Percentiles rank a stretch among this genome's conserved stretches.
phyloP scores from a whole-genome alignment of 495 filamentous ascomycete species.

The Pyronema omphalodes region DNA sequence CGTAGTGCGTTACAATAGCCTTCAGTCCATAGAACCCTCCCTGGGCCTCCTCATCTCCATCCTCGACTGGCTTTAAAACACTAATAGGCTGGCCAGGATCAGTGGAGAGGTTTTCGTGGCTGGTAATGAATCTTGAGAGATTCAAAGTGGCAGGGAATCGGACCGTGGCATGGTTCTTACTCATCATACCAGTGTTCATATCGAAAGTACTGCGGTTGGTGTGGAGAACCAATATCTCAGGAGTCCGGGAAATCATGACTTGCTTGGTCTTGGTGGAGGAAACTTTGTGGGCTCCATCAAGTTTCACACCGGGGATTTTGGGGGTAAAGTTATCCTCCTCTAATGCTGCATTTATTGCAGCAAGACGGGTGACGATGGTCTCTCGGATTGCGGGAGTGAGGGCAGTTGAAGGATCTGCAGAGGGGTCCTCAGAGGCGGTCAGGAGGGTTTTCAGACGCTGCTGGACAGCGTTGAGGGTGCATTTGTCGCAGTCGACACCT shows the following conservation, averaged over 20 bases:
- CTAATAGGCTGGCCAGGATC: slow-evolving; percentile 26
- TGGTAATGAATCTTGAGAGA: slow-evolving; percentile 45
- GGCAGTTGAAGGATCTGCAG: background rate
- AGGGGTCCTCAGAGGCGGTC: slow-evolving; percentile 5
- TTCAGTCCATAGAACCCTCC: slow-evolving; percentile 57
- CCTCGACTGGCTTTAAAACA: slow-evolving; percentile 26
- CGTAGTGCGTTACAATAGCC: slow-evolving; percentile 75
- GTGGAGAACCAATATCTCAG: slow-evolving; percentile 62
- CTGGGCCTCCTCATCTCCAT: slow-evolving; percentile 44
- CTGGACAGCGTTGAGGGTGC: slow-evolving; percentile 46
- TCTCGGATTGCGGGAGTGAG: slow-evolving; percentile 13
- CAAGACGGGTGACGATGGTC: slow-evolving; percentile 32
- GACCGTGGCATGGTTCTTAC: slow-evolving; percentile 68
- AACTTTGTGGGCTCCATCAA: slow-evolving; percentile 49
- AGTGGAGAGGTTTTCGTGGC: slow-evolving; percentile 8
- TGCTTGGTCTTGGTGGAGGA: slow-evolving; percentile 73
- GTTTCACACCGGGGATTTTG: slow-evolving; percentile 45
- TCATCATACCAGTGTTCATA: slow-evolving; percentile 51
- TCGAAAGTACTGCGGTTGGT: slow-evolving; percentile 85
- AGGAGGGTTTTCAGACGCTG: slow-evolving; percentile 26
- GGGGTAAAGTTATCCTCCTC: slow-evolving; percentile 69
- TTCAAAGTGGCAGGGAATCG: slow-evolving; percentile 55
- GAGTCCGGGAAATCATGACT: slow-evolving; percentile 62
- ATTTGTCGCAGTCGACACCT: slow-evolving; percentile 81
- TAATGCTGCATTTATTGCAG: slow-evolving; percentile 46